Percentiles rank a stretch among this genome's conserved stretches.
Conservation (phyloP, 163 green algal species). For the Prototheca stagnorum region DNA sequence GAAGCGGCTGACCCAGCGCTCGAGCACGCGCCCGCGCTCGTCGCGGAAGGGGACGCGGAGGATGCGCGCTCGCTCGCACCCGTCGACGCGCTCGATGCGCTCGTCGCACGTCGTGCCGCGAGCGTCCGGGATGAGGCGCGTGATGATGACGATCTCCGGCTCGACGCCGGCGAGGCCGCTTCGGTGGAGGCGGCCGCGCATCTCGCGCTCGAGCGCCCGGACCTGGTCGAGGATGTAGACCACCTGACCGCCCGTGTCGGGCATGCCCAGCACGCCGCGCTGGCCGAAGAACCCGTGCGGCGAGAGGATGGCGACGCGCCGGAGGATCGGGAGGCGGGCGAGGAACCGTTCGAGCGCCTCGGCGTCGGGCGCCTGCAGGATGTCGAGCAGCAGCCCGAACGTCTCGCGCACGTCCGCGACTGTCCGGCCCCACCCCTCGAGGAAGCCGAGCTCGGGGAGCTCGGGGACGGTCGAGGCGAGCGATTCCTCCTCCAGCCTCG, state of each 20-base stretch:
- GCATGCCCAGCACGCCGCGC: constrained; percentile 57
- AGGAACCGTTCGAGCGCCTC: constrained; percentile 51
- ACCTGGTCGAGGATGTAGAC: constrained; percentile 84
- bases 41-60: constrained; percentile 61
- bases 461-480: constrained; percentile 6
- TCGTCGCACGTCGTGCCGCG: constrained; percentile 56
- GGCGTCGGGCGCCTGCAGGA: constrained; percentile 53
- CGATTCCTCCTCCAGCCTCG: constrained; percentile 27
- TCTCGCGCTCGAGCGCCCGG: constrained; percentile 54
- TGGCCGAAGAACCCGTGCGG: constrained; percentile 71
- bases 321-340: constrained; percentile 45
- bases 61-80: constrained; percentile 46
- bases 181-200: constrained; percentile 29
- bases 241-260: constrained; percentile 71
- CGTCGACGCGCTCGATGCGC: constrained; percentile 50
- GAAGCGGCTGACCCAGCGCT: constrained; percentile 34
- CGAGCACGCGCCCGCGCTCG: constrained; percentile 16
- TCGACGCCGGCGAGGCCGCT: constrained; percentile 33
- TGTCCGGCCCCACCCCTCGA: constrained; percentile 49
- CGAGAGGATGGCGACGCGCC: constrained; percentile 58
- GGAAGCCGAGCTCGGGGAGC: constrained; percentile 46
- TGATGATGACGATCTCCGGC: constrained; percentile 52
- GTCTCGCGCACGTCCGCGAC: constrained; percentile 32
- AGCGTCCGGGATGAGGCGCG: constrained; percentile 59
- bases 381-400: constrained; percentile 49